These are phyloP conservation scores for Pelargonium australe DNA, from an alignment of 441 rosid species.

Conservation along the genomic window DNA sequence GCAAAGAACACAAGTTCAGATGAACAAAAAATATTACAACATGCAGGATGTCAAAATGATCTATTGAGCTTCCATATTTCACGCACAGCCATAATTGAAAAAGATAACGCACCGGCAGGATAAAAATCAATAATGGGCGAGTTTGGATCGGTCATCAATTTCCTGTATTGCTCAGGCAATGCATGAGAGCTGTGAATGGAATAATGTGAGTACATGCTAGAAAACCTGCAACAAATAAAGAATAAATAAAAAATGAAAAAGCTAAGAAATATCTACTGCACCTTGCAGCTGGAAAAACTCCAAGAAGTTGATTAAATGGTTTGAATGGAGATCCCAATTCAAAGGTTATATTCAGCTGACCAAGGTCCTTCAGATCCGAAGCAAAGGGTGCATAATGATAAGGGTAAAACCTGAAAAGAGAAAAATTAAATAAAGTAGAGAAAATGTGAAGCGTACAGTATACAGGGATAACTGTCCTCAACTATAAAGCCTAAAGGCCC, in stretches of 20 bases:
- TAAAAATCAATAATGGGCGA: conserved; percentile 89
- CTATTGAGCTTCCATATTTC: neutral
- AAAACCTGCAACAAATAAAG: conserved; percentile 9
- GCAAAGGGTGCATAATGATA: conserved; percentile 99
- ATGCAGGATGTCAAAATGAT: conserved; percentile 18
- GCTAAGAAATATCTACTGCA: conserved; percentile 19
- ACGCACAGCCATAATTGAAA: conserved; percentile 14
- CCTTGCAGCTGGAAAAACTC: conserved; percentile 98
- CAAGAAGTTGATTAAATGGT: conserved; percentile 87
- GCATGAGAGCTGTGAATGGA: conserved; percentile 76
- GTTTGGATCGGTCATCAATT: conserved; percentile 78
- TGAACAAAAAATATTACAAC: conserved; percentile 16
- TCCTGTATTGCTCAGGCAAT: conserved; percentile 69
- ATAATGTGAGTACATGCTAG: conserved; percentile 24
- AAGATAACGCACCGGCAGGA: conserved; percentile 50
- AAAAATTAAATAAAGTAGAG: conserved; percentile 5
- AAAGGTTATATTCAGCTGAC: conserved; percentile 54
- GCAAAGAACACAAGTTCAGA: conserved; percentile 18
- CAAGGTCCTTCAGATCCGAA: conserved; percentile 82
- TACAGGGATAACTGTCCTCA: conserved; percentile 1
- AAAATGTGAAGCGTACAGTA: neutral
- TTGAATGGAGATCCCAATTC: conserved; percentile 80
- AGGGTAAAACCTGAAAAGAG: conserved; percentile 79
- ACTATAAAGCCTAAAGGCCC: neutral
- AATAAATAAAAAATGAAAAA: neutral